These are phyloP conservation scores for Gentiana straminea DNA, from an alignment of 257 asterid species.

Conservation along the genomic window DNA sequence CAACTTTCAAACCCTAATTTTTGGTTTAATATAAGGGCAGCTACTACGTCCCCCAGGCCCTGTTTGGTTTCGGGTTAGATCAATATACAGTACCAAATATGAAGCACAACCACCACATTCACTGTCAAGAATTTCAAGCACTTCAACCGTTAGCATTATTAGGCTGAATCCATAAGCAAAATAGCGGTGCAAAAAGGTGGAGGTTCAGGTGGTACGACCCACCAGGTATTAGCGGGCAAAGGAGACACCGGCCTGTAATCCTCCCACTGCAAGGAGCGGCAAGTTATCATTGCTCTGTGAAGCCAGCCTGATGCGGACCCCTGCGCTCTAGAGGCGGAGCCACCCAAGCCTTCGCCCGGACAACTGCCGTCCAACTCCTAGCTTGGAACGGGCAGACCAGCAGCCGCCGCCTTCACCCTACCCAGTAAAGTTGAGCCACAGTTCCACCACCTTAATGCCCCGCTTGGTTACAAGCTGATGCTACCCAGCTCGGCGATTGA, in stretches of 20 bases:
- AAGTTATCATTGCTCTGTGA: constrained; percentile 19
- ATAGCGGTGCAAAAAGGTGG: constrained; percentile 14
- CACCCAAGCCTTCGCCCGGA: neutral
- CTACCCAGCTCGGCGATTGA: constrained; percentile 4
- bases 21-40: too few relatives aligned
- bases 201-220: constrained; percentile 8
- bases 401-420: neutral
- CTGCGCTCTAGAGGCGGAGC: constrained; percentile 2
- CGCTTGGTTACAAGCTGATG: constrained; percentile 11
- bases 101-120: too few relatives aligned
- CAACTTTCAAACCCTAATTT: too few relatives aligned
- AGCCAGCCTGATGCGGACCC: constrained; percentile 14
- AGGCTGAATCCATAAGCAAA: constrained; percentile 8
- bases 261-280: constrained; percentile 16
- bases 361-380: neutral
- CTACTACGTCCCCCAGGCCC: too few relatives aligned
- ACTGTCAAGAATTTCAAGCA: too few relatives aligned
- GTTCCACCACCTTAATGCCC: constrained; percentile 4
- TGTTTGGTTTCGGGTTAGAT: too few relatives aligned
- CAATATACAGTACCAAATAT: too few relatives aligned
- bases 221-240: neutral
- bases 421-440: neutral
- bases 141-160: too few relatives aligned
- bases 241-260: constrained; percentile 9
- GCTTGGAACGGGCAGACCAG: constrained; percentile 13